Evolutionary conservation across 2,329 filamentous ascomycete species (phyloP).

Genomic region (Fusarium xyrophilum): DNA sequence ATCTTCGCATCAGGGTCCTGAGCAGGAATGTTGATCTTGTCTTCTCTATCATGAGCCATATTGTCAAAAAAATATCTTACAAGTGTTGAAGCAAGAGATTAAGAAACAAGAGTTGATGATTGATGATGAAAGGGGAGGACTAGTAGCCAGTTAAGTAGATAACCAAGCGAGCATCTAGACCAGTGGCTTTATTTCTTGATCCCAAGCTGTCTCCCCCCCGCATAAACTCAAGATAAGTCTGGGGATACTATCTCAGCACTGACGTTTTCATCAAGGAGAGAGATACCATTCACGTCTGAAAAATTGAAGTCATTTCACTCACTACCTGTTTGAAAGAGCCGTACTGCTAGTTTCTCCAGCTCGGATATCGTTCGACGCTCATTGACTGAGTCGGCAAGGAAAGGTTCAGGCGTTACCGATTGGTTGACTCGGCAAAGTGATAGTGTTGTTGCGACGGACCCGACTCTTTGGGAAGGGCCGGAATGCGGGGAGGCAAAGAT

Average conservation of each 20-base stretch:
- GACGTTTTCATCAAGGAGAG: background rate
- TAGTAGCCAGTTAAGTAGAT: conserved; percentile 6
- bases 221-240: conserved; percentile 3
- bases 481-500: background rate
- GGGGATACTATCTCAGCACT: conserved; percentile 1
- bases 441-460: background rate
- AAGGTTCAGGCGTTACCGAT: conserved; percentile 8
- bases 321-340: conserved; percentile 11
- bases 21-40: background rate
- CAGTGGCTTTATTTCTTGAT: background rate
- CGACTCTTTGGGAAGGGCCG: background rate
- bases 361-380: background rate
- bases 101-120: background rate
- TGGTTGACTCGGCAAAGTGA: conserved; percentile 23
- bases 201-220: conserved; percentile 12
- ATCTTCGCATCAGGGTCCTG: conserved; percentile 19
- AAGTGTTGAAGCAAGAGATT: background rate
- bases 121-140: background rate
- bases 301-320: background rate
- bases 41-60: conserved; percentile 16
- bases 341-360: background rate
- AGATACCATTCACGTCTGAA: background rate
- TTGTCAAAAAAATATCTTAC: background rate
- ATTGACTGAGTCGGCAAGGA: conserved; percentile 33
- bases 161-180: background rate